These are phyloP conservation scores for Yarrowia phangngaensis DNA, from an alignment of 805 yeast species.

Conservation along the genomic window DNA sequence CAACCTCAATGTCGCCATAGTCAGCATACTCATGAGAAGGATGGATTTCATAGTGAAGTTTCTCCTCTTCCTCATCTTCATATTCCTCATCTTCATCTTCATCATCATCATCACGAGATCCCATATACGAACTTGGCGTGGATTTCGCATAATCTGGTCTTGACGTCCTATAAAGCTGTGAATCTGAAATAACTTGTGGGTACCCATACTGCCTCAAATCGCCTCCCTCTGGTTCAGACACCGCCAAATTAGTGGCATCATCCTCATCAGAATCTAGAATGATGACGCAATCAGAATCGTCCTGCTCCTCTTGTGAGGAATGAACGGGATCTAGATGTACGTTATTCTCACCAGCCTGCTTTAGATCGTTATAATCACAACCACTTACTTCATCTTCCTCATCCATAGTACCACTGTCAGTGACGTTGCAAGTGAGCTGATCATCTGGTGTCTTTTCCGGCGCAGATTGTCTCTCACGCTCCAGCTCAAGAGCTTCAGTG, in stretches of 20 bases:
- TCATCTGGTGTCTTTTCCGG: not conserved
- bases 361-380: not conserved
- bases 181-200: no score
- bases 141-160: conserved; percentile 5
- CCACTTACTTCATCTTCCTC: conserved; percentile 2
- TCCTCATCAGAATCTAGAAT: conserved; percentile 19
- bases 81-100: conserved; percentile 26
- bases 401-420: conserved; percentile 2
- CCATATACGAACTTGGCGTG: conserved; percentile 4
- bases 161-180: no score
- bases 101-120: conserved; percentile 24
- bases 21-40: no score
- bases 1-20: no score
- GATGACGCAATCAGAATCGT: conserved; percentile 3
- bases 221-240: no score
- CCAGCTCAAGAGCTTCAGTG: conserved; percentile 6
- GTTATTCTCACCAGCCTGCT: not conserved
- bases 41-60: not conserved
- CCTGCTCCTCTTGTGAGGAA: conserved; percentile 1
- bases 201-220: no score
- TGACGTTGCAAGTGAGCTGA: conserved; percentile 2
- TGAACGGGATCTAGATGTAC: no score
- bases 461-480: not conserved
- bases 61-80: conserved; percentile 22
- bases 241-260: no score